These are phyloP conservation scores for Suhomyces wounanorum DNA, from an alignment of 1,139 yeast species.

Conservation along the genomic window DNA sequence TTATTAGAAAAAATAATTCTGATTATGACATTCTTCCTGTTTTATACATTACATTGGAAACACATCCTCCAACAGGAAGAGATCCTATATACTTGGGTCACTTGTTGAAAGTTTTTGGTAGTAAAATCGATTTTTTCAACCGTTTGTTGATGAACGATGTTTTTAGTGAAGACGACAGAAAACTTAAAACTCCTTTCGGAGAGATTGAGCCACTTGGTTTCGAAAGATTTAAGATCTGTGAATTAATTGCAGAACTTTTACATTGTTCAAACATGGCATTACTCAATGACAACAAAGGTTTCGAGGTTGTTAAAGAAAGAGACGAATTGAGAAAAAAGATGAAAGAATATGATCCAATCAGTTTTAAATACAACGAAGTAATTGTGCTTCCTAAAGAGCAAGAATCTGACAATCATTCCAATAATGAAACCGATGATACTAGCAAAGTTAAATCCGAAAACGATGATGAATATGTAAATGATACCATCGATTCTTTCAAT, in stretches of 20 bases:
- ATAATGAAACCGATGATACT: conserved; percentile 9
- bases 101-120: conserved; percentile 76
- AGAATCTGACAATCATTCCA: conserved; percentile 18
- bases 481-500: conserved; percentile 53
- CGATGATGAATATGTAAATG: conserved; percentile 36
- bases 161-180: conserved; percentile 22
- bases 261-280: conserved; percentile 98
- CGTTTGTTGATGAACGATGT: conserved; percentile 30
- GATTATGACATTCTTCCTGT: conserved; percentile 94
- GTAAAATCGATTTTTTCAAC: conserved; percentile 68
- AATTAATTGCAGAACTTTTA: conserved; percentile 86
- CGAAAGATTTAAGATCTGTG: conserved; percentile 93
- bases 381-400: conserved; percentile 36
- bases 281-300: conserved; percentile 84
- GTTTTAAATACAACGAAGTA: conserved; percentile 51
- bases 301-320: conserved; percentile 71
- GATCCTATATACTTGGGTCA: conserved; percentile 95
- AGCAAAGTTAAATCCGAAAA: conserved; percentile 13
- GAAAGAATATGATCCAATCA: conserved; percentile 49
- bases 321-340: conserved; percentile 62
- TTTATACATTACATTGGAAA: conserved; percentile 78
- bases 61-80: conserved; percentile 93
- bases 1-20: conserved; percentile 91
- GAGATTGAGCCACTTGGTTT: conserved; percentile 85
- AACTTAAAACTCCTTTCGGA: conserved; percentile 58